These are phyloP conservation scores for Sarocladium strictum DNA, from an alignment of 2,329 filamentous ascomycete genomes.

Conservation along the genomic window DNA sequence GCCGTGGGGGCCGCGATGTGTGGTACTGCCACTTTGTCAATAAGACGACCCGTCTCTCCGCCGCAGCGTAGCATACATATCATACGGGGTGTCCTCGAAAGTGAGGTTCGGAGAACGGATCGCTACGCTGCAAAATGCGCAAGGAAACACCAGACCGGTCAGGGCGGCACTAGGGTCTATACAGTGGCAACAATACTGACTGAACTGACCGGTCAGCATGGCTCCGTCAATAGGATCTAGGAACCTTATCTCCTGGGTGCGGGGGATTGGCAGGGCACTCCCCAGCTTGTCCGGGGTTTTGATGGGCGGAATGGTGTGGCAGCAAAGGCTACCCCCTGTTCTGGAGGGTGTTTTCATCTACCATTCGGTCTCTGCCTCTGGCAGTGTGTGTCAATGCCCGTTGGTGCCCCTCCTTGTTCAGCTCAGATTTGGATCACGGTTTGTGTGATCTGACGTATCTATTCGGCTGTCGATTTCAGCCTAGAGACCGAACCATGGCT, in stretches of 20 bases:
- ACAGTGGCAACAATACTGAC: too few relatives aligned
- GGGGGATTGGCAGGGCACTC: neutral
- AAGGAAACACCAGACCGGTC: too few relatives aligned
- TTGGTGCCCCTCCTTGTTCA: neutral
- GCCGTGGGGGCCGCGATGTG: neutral
- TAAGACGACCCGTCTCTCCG: neutral
- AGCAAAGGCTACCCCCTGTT: neutral
- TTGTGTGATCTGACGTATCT: neutral
- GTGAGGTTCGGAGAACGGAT: too few relatives aligned
- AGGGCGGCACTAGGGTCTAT: too few relatives aligned
- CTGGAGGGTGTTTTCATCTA: constrained; percentile 3
- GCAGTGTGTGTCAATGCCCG: neutral
- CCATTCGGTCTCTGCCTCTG: neutral
- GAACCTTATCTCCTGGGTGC: constrained; percentile 6
- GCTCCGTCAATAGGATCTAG: constrained; percentile 9
- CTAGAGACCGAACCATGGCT: constrained; percentile 7
- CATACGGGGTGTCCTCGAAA: neutral
- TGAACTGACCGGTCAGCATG: neutral
- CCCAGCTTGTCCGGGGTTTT: neutral
- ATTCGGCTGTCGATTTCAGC: neutral
- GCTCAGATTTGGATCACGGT: neutral
- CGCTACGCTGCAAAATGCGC: too few relatives aligned
- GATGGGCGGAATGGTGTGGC: neutral
- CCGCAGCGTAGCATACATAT: neutral
- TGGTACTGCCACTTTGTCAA: neutral